Evolutionary conservation across 1,139 yeast genomes (phyloP).

Genomic region (Blastobotrys raffinosifermentans): DNA sequence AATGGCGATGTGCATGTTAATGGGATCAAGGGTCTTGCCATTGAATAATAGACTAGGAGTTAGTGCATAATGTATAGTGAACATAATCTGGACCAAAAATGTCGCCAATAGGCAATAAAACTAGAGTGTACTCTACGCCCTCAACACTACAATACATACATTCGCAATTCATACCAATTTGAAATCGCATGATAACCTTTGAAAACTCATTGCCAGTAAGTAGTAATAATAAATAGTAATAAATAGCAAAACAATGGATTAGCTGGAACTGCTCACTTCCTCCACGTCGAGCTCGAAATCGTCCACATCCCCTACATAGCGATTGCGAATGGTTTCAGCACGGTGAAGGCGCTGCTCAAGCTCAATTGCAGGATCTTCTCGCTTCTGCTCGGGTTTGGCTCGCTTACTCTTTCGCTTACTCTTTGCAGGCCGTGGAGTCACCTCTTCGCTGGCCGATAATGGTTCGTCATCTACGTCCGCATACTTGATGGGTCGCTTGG

Average conservation of each 20-base stretch:
- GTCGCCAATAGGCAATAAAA: too few relatives aligned
- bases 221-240: slow-evolving; percentile 3
- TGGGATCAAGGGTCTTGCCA: slow-evolving; percentile 10
- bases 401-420: background rate
- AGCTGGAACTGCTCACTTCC: slow-evolving; percentile 2
- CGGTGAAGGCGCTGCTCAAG: too few relatives aligned
- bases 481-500: slow-evolving; percentile 3
- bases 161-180: too few relatives aligned
- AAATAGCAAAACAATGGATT: background rate
- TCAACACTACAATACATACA: too few relatives aligned
- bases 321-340: too few relatives aligned
- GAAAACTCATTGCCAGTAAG: too few relatives aligned
- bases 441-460: slow-evolving; percentile 1
- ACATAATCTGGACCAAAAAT: too few relatives aligned
- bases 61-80: too few relatives aligned
- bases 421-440: slow-evolving; percentile 3
- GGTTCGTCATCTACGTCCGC: slow-evolving; percentile 6
- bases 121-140: too few relatives aligned
- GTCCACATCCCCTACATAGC: slow-evolving; percentile 16
- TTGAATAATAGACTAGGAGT: too few relatives aligned
- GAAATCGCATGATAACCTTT: background rate
- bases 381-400: background rate
- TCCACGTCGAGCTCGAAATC: slow-evolving; percentile 16
- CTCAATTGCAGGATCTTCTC: too few relatives aligned
- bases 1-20: too few relatives aligned